phyloP scores from a whole-genome alignment of 2,329 filamentous ascomycete species.

The Aspergillus udagawae region DNA sequence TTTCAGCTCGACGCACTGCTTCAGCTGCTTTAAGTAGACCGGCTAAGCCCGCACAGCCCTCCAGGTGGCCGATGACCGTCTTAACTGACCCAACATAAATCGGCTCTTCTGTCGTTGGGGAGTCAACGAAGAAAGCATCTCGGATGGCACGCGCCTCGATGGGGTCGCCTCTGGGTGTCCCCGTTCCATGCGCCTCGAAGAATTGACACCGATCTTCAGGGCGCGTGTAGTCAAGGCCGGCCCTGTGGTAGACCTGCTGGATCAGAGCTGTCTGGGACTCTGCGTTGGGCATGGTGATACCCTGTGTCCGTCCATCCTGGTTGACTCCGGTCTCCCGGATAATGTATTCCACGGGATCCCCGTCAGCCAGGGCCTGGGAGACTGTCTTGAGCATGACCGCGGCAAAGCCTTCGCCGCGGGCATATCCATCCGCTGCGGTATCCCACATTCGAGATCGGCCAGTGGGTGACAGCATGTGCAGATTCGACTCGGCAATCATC shows the following conservation, averaged over 20 bases:
- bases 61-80: conserved; percentile 25
- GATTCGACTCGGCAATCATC: conserved; percentile 22
- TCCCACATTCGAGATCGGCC: conserved; percentile 24
- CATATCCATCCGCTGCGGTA: conserved; percentile 27
- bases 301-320: conserved; percentile 17
- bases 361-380: conserved; percentile 21
- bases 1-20: conserved; percentile 21
- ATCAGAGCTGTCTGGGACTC: conserved; percentile 4
- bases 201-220: conserved; percentile 24
- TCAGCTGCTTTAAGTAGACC: conserved; percentile 24
- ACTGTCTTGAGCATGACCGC: conserved; percentile 27
- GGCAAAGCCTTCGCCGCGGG: conserved; percentile 27
- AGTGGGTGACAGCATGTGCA: conserved; percentile 29
- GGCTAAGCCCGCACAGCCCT: conserved; percentile 23
- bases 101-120: neutral
- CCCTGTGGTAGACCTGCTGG: neutral
- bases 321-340: conserved; percentile 22
- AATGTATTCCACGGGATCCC: conserved; percentile 26
- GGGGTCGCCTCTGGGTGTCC: conserved; percentile 28
- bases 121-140: conserved; percentile 13
- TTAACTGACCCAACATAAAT: conserved; percentile 26
- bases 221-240: conserved; percentile 26
- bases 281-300: conserved; percentile 2
- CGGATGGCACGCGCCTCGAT: conserved; percentile 20
- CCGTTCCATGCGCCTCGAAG: conserved; percentile 42